A percentile compares a stretch with the other conserved stretches of the same genome.
phyloP scores from a whole-genome alignment of 108 stramenopile species.

The Aurantiochytrium sp. region DNA sequence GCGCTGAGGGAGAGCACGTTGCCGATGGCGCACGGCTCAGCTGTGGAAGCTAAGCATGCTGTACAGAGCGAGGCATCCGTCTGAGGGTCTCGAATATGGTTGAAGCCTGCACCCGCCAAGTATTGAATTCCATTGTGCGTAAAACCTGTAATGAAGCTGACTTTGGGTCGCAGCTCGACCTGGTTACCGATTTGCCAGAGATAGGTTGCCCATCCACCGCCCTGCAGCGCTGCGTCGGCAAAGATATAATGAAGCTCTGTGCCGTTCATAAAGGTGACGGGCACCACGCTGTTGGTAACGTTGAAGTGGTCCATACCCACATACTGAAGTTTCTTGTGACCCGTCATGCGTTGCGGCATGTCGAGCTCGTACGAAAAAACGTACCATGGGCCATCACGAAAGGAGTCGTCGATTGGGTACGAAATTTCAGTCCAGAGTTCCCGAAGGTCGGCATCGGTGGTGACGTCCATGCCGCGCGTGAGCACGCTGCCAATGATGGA shows the following conservation, averaged over 20 bases:
- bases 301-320: neutral
- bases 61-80: neutral
- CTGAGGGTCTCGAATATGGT: neutral
- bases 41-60: neutral
- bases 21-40: neutral
- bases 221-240: neutral
- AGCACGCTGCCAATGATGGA: neutral
- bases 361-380: neutral
- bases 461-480: neutral
- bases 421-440: neutral
- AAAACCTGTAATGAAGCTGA: neutral
- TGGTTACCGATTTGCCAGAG: neutral
- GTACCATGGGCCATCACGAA: neutral
- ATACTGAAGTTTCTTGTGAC: neutral
- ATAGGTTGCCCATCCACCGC: neutral
- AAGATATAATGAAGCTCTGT: neutral
- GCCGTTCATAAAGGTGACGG: neutral
- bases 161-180: neutral
- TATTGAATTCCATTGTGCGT: neutral
- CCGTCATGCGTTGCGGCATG: neutral
- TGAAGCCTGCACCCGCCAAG: neutral
- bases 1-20: neutral
- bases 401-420: neutral
- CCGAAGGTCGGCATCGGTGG: neutral
- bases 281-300: neutral